phyloP scores from a whole-genome alignment of 495 filamentous ascomycete genomes.

The Aspergillus ellipticus region DNA sequence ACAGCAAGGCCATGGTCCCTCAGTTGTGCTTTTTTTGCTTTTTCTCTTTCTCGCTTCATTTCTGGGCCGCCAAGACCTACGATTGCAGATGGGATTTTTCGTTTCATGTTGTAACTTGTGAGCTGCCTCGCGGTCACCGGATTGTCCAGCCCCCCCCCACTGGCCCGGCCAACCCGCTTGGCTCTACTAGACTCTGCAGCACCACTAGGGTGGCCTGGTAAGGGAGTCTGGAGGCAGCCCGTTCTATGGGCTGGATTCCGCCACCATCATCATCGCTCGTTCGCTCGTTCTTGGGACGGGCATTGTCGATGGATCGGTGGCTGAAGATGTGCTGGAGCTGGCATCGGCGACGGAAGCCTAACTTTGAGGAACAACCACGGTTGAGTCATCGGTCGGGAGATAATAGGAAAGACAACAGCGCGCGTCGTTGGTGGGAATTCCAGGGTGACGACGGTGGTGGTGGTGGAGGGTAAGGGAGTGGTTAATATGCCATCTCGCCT shows the following conservation, averaged over 20 bases:
- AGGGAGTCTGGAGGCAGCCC: neutral
- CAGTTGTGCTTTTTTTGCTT: constrained; percentile 9
- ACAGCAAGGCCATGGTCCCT: neutral
- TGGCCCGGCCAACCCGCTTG: constrained; percentile 9
- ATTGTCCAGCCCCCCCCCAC: constrained; percentile 19
- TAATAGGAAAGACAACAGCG: neutral
- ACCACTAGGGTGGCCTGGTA: constrained; percentile 4
- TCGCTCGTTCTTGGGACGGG: neutral
- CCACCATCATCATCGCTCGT: constrained; percentile 2
- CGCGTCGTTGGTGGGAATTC: neutral
- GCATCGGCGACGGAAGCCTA: neutral
- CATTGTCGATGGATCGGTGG: neutral
- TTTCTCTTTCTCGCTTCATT: constrained; percentile 13
- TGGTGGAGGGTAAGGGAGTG: neutral
- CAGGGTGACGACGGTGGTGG: neutral
- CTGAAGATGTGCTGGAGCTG: neutral
- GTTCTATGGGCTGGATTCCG: constrained; percentile 4
- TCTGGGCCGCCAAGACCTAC: constrained; percentile 24
- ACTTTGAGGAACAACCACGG: neutral
- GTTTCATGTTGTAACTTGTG: constrained; percentile 28
- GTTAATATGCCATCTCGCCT: neutral
- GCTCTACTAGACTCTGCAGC: constrained; percentile 24
- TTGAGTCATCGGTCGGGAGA: neutral
- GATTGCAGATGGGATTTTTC: constrained; percentile 3
- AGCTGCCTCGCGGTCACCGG: constrained; percentile 32